Base-by-base conservation (phyloP, 768 basidiomycete genomes). In the Nidularia pulvinata region DNA sequence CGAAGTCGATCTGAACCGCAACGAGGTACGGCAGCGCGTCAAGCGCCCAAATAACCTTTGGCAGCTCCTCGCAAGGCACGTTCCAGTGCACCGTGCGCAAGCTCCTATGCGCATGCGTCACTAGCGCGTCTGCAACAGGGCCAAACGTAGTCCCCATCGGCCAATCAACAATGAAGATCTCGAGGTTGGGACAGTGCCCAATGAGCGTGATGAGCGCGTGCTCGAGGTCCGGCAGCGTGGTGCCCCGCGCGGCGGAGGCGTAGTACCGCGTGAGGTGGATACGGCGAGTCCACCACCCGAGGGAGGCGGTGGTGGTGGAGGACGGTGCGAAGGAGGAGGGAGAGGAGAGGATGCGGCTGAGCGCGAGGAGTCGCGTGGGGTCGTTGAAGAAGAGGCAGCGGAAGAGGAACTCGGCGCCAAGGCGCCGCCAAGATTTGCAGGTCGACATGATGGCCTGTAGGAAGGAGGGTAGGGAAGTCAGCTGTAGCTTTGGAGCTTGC, bases 201-300 rank as follows among this genome's bases (percentile, higher is more conserved):
- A 91, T 79, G 52, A 90, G 75, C 30, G 81, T 74, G 7, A 81
- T 69, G 19, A 92, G 73, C 0, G 83, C 78, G 25, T 72, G 70
- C 59, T 85, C 79, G 30, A 84, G 70, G 33, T 81, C 75, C 7
- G 77, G 70, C 59, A 81, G 70, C 5, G 77, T 75, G 2, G 73
- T 65, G 5, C 69, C 72, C 7, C 67, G 73, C 5, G 69, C 70
- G 33, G 61, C 62, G 11, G 59, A 57, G 6, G 66, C 63, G 52
- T 75, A 73, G 65, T 79, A 82, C 7, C 82, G 79, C 2, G 80
- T 76, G 32, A 91, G 71, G 51, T 92, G 89, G n/a, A 92, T 70
- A n/a, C 88, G 77, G 34, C 78, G 78, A 0, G 86, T 80, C 82
- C 85, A 88, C 85, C 86, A 87, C 4, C 88, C 88, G 1, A 86